Evolutionary conservation across 352 stramenopile species (phyloP), one percentile per base, ranked within the genome.

Genomic region (Blastocystis sp.): DNA sequence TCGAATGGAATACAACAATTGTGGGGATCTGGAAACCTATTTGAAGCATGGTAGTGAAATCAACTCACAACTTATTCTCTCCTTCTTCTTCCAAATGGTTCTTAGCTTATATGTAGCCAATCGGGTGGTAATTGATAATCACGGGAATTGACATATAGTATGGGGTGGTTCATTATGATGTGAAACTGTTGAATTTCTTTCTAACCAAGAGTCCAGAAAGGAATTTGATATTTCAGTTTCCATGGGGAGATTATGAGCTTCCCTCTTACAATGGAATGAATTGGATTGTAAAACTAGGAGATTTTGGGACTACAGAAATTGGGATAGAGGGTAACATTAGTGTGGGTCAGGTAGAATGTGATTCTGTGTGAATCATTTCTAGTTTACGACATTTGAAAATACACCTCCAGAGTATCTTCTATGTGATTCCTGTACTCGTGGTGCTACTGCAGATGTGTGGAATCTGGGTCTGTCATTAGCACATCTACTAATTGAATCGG

Each of bases 361-460:
- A n/a, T 12, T 32, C 12, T 2, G 54, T 16, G 9, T 46, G 39
- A 46, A 46, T 46, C 6, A 63, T 35, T 39, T 4, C 6, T 32
- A 69, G 69, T 80, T 80, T 42, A 80, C 69, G 2, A 80, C 69
- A 7, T 49, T 80, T 0, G 69, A 80, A 39, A 80, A 80, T 49
- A 59, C 69, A 14, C 69, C 69, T 27, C n/a, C 46, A 19, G 39
- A 58, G n/a, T 80, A 61, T 29, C 69, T 80, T 5, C 27, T 80
- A 32, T 32, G 37, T 0, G 11, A 24, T 6, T 24, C 29, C 11
- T 32, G n/a, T 27, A 29, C 27, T 27, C 42, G 69, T 35, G 69
- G 69, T 35, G 16, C 24, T 19, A 6, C 24, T 14, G 12, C 11
- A 14, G 69, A 80, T 80, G 9, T 16, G 11, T 80, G 69, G 69